Evolutionary conservation across 331 rosid species (phyloP).

Genomic region (Telfairia occidentalis): DNA sequence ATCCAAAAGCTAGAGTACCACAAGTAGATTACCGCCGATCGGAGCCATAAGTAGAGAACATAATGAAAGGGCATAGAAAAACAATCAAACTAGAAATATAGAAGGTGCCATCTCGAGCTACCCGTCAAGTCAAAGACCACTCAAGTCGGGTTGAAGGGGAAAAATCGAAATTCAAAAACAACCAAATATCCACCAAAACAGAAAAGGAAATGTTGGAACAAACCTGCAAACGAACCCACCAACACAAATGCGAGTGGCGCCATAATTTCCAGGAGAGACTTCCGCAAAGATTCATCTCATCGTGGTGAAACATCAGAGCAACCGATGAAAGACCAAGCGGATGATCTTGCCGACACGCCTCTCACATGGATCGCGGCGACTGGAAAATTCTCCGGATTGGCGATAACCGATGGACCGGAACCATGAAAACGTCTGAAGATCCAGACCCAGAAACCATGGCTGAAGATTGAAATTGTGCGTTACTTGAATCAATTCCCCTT

Average conservation of each 20-base stretch:
- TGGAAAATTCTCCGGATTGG: not conserved
- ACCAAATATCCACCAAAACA: not conserved
- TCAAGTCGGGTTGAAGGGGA: not conserved
- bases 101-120: not conserved
- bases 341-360: not conserved
- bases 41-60: not conserved
- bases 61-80: not conserved
- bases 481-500: not conserved
- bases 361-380: not conserved
- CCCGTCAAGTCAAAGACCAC: not conserved
- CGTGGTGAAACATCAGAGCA: not conserved
- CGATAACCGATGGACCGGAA: not conserved
- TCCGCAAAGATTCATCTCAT: not conserved
- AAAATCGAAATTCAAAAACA: not conserved
- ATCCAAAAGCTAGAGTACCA: constrained; percentile 4
- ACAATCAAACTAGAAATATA: not conserved
- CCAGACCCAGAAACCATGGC: not conserved
- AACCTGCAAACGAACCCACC: not conserved
- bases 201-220: not conserved
- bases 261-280: not conserved
- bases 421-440: not conserved
- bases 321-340: not conserved
- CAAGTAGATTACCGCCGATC: not conserved
- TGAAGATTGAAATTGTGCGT: not conserved
- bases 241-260: not conserved